These are phyloP conservation scores for Coemansia sp. DNA, from an alignment of 192 early-diverging fungal species.

Conservation along the genomic window DNA sequence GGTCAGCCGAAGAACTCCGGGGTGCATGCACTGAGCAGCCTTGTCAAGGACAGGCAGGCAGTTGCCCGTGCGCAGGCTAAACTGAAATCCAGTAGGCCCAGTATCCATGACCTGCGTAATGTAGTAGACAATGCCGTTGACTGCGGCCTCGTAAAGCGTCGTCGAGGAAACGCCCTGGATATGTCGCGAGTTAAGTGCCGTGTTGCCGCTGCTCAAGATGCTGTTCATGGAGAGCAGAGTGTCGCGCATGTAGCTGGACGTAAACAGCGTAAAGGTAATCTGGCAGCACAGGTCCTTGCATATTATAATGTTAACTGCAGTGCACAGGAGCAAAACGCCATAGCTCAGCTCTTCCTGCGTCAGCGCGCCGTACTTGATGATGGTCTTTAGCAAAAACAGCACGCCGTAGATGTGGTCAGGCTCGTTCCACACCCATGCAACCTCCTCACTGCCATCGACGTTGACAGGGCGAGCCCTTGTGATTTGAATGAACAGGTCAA, in stretches of 20 bases:
- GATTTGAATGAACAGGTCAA: conserved; percentile 16
- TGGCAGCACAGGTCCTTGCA: conserved; percentile 39
- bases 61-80: conserved; percentile 49
- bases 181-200: conserved; percentile 12
- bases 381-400: conserved; percentile 36
- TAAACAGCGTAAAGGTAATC: conserved; percentile 45
- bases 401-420: conserved; percentile 30
- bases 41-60: conserved; percentile 49
- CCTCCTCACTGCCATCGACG: conserved; percentile 17
- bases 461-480: conserved; percentile 19
- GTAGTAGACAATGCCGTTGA: conserved; percentile 53
- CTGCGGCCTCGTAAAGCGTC: conserved; percentile 42
- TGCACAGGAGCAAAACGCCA: conserved; percentile 41
- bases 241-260: conserved; percentile 53
- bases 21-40: conserved; percentile 42
- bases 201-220: conserved; percentile 38
- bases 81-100: conserved; percentile 47
- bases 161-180: conserved; percentile 20
- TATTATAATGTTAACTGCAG: conserved; percentile 21
- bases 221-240: conserved; percentile 48
- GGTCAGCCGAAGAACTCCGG: conserved; percentile 38
- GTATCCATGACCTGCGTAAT: conserved; percentile 54
- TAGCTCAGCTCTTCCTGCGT: conserved; percentile 19
- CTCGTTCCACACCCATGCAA: conserved; percentile 43
- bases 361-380: conserved; percentile 49